Percentiles rank a stretch among this genome's conserved stretches.
Conservation (phyloP, 805 yeast genomes). For the Yarrowia sp. region DNA sequence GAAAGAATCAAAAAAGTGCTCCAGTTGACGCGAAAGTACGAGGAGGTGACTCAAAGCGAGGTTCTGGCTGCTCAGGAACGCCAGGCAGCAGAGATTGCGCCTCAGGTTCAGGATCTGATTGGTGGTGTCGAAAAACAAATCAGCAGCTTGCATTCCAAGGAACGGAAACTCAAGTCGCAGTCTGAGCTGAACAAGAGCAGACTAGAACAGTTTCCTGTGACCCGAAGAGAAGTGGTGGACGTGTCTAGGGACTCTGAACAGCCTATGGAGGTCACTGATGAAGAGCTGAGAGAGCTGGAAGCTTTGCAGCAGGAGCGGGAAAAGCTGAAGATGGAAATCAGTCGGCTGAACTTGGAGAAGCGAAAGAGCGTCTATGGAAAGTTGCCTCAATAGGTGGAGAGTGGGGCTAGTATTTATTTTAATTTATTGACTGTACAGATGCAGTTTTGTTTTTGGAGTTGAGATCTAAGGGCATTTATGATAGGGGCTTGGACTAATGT, state of each 20-base stretch:
- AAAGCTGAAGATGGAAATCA: constrained; percentile 8
- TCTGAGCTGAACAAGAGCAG: constrained; percentile 16
- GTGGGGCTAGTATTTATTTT: background rate
- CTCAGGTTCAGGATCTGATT: constrained; percentile 18
- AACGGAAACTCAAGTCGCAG: constrained; percentile 8
- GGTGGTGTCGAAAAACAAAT: constrained; percentile 6
- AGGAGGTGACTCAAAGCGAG: constrained; percentile 20
- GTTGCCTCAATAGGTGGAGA: background rate
- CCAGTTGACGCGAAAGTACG: constrained; percentile 16
- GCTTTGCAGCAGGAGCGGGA: constrained; percentile 9
- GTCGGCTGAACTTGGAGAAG: constrained; percentile 1
- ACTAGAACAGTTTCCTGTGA: constrained; percentile 8
- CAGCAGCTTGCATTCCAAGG: background rate
- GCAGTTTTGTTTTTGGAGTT: too few species aligned
- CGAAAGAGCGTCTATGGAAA: constrained; percentile 3
- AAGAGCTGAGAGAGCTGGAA: background rate
- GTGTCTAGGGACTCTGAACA: background rate
- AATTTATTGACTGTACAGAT: background rate
- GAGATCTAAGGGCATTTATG: too few species aligned
- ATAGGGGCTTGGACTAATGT: too few species aligned
- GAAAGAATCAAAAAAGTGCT: constrained; percentile 3
- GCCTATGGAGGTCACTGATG: background rate
- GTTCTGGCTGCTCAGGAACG: constrained; percentile 10
- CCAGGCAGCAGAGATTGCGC: constrained; percentile 20
- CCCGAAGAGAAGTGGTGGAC: background rate